Base-by-base conservation (phyloP, 805 yeast species). In the Spathaspora gorwiae region DNA sequence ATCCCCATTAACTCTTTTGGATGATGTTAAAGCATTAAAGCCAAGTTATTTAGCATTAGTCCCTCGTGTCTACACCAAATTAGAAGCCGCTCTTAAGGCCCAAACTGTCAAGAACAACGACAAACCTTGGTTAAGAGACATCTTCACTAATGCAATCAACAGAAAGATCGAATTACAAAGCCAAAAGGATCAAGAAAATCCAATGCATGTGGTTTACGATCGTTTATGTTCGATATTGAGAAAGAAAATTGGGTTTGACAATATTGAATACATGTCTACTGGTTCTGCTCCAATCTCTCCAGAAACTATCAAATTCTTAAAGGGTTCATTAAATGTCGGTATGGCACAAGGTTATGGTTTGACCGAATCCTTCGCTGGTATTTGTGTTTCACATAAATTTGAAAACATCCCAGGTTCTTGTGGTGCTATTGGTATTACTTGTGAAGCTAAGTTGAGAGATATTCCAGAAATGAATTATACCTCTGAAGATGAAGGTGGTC, bases 341-440 rank as follows among this genome's bases (percentile, higher is more conserved):
- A 75, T 78, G 48, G 49, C 64, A 10, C 90, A 84, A 64, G 94
- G 92, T n/a, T 85, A 84, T 61, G 92, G 90, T 3, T 70, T 81
- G 35, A 80, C 87, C 6, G 89, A 83, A 60, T 70, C 83, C 12
- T 76, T 81, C 54, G 86, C 84, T 1, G 84, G 83, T 4, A 56
- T 75, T 43, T 61, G 70, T 19, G 51, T 70, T 61, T 59, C 68
- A 47, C 60, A 59, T 39, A 63, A 65, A 6, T 66, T 52, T 48
- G 88, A 83, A 45, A 50, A 64, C 29, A 54, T 62, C 33, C 69
- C 73, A 4, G 64, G 63, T 26, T 55, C 56, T 26, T 58, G 61
- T 35, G 90, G 90, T 14, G 73, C 85, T 1, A 69, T 78, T n/a
- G 74, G 79, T 19, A 65, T 79, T 8, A 70, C 76, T 26, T 55